phyloP scores from a whole-genome alignment of 1,284 basidiomycete species.

The Moesziomyces parantarcticus region DNA sequence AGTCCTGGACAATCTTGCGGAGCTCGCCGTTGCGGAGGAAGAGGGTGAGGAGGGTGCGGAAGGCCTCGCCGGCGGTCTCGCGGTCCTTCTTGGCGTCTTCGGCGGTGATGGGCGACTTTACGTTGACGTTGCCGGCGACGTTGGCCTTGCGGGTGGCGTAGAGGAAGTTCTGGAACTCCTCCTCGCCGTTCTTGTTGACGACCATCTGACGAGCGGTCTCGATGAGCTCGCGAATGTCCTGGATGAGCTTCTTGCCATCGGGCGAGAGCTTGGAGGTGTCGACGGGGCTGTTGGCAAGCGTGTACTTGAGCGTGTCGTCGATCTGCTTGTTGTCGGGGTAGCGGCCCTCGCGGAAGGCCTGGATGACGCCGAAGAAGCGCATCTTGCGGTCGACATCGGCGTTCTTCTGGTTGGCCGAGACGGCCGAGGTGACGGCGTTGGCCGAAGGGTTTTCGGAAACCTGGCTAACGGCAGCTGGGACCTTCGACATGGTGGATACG shows the following conservation, averaged over 20 bases:
- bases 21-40: conserved; percentile 64
- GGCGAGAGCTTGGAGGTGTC: conserved; percentile 56
- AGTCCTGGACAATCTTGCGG: conserved; percentile 60
- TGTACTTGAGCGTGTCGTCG: conserved; percentile 58
- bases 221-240: conserved; percentile 60
- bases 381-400: conserved; percentile 63
- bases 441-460: conserved; percentile 46
- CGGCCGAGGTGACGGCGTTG: conserved; percentile 46
- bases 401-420: conserved; percentile 36
- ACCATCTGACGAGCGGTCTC: conserved; percentile 57
- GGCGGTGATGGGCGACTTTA: conserved; percentile 45
- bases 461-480: conserved; percentile 33
- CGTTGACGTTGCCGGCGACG: conserved; percentile 43
- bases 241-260: conserved; percentile 60
- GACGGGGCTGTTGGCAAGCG: conserved; percentile 55
- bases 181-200: conserved; percentile 59
- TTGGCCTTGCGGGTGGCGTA: conserved; percentile 57
- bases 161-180: conserved; percentile 66
- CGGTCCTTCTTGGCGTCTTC: conserved; percentile 61
- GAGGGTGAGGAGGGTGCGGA: conserved; percentile 62
- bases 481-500: conserved; percentile 34
- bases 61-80: conserved; percentile 62
- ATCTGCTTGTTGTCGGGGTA: conserved; percentile 65
- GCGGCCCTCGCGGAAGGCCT: conserved; percentile 62
- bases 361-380: conserved; percentile 62